Conservation (phyloP, 441 rosid species). For the Pelargonium australe region DNA sequence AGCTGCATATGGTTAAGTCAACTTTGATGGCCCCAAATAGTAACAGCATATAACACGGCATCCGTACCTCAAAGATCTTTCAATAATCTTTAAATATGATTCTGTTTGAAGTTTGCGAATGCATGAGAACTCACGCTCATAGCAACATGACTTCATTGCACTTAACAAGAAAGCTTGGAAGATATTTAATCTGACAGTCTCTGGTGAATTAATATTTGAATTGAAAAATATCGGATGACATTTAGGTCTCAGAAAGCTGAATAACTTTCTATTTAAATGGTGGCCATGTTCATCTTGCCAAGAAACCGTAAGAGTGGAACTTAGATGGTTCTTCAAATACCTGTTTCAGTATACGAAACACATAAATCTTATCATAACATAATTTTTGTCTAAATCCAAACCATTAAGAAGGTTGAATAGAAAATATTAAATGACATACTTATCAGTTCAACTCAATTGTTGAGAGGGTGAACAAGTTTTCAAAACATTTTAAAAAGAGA, state of each 20-base stretch:
- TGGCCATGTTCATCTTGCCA: constrained; percentile 51
- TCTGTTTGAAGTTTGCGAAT: constrained; percentile 41
- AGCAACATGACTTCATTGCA: constrained; percentile 89
- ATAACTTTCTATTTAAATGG: constrained; percentile 41
- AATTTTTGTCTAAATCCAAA: background rate
- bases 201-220: constrained; percentile 65
- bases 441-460: background rate
- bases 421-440: background rate
- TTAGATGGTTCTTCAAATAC: constrained; percentile 58
- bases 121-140: constrained; percentile 44
- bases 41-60: background rate
- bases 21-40: background rate
- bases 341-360: constrained; percentile 33
- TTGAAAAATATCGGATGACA: constrained; percentile 79
- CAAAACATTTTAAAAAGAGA: background rate
- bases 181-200: constrained; percentile 66
- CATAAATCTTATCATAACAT: background rate
- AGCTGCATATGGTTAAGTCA: background rate
- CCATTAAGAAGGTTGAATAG: background rate
- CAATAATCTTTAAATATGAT: constrained; percentile 36
- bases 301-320: constrained; percentile 53
- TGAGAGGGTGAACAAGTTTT: background rate
- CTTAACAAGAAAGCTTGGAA: constrained; percentile 72
- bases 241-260: constrained; percentile 58
- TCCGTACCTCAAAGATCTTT: constrained; percentile 49